A percentile compares a stretch with the other conserved stretches of the same genome.
Conservation (phyloP, 352 stramenopile species). For the Globisporangium nodosum region DNA sequence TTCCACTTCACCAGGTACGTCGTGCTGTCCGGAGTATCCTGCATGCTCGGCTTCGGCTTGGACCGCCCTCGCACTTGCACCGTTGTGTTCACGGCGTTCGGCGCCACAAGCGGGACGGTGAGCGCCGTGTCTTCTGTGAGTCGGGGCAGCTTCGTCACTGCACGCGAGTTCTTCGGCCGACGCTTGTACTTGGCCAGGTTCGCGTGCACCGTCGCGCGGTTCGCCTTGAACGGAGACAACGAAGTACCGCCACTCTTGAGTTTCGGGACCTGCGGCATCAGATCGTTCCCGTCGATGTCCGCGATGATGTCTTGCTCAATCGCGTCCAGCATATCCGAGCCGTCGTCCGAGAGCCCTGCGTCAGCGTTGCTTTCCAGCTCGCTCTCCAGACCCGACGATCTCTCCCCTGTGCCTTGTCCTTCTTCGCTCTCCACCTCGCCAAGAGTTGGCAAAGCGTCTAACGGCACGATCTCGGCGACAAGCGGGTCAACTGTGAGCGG, state of each 20-base stretch:
- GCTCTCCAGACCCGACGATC: conserved; percentile 5
- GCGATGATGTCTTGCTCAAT: conserved; percentile 43
- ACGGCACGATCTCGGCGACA: neutral
- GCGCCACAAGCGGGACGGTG: conserved; percentile 73
- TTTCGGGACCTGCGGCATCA: conserved; percentile 42
- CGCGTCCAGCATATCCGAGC: conserved; percentile 21
- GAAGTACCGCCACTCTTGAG: conserved; percentile 18
- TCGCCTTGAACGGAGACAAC: conserved; percentile 21
- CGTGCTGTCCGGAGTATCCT: conserved; percentile 75
- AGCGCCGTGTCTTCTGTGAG: conserved; percentile 54
- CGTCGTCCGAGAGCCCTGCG: conserved; percentile 6
- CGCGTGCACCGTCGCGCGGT: conserved; percentile 38
- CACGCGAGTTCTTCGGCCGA: conserved; percentile 60
- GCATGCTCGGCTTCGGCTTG: conserved; percentile 72
- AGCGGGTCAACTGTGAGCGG: neutral
- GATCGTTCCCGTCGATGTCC: conserved; percentile 50
- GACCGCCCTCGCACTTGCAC: conserved; percentile 74
- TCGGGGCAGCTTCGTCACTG: conserved; percentile 54
- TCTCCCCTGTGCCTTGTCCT: neutral
- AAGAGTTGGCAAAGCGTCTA: neutral
- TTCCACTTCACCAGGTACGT: conserved; percentile 89
- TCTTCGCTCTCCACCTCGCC: neutral
- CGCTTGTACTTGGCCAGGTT: conserved; percentile 77
- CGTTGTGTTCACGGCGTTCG: conserved; percentile 79
- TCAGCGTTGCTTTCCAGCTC: conserved; percentile 7